Evolutionary conservation across 345 rosid genomes (phyloP), one percentile per base, ranked within the genome.

Genomic region (Trapa incisa): DNA sequence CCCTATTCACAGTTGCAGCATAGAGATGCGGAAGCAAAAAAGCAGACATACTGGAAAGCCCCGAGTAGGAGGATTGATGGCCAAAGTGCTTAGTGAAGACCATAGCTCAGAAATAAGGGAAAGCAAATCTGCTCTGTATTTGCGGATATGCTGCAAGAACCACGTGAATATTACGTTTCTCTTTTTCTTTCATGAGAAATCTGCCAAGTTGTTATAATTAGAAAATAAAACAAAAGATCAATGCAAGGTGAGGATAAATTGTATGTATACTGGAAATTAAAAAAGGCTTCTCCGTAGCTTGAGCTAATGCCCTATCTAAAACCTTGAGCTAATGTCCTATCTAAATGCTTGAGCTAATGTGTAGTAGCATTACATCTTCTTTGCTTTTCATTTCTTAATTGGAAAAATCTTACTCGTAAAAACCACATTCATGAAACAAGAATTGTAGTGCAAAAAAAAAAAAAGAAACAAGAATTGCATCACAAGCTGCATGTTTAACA

Each of bases 31-130:
- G 16, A 36, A 16, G 35, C 42, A 33, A 42, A 43, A 57, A 42
- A 43, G 29, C 33, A 41, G 43, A 71, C 81, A 74, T 72, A 94
- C 99, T 32, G 97, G 99, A 80, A 86, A 84, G 61, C 99, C 96
- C 68, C 77, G 87, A 60, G 96, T 73, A 66, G 96, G 87, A 67
- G 89, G 89, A 75, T 61, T 79, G 43, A 79, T 74, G 66, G 85
- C 87, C 64, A 96, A 97, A 75, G 89, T 73, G 80, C 88, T 85
- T 72, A 94, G 88, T 71, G 91, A 94, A 75, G 97, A 82, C 99
- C 99, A 94, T 65, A 94, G 79, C 77, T 94, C 99, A 69, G 96
- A 87, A 71, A 94, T 82, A 67, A 94, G 75, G 70, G 82, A 77
- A 37, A 91, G 92, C 79, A 94, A 75, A 61, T 91, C 99, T 9